Base-by-base conservation (phyloP, 2,329 filamentous ascomycete genomes). In the Aspergillus oerlinghausenensis region DNA sequence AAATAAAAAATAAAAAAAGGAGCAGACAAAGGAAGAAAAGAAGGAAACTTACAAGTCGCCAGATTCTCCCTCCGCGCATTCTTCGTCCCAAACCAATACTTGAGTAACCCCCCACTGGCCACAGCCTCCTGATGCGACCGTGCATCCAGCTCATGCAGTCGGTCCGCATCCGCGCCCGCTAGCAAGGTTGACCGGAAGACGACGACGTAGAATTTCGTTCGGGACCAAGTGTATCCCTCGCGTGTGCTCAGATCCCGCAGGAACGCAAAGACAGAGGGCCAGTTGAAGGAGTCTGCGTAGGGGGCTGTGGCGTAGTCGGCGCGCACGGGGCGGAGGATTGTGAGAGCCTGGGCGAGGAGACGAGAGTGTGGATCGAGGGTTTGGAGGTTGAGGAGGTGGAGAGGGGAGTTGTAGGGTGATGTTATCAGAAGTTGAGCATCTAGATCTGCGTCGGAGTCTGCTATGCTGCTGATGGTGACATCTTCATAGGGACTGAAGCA, bases 21-120 rank as follows among this genome's bases (percentile, higher is more conserved):
- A 62, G 21, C 26, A 45, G 47, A 43, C 8, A 50, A 54, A 49
- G 52, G 17, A 23, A 51, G 26, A 21, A 19, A 40, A 42, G 10
- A 43, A 3, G 38, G 42, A 29, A 28, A 75, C 79, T 69, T 69
- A 86, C 86, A 92, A 50, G 92, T 96, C 47, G 92, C 92, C 66
- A 97, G 74, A 75, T 96, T 96, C 67, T 84, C 80, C 60, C 88
- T 81, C 52, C 88, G 79, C 47, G 72, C 77, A 75, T 95, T 85
- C 21, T 88, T 87, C 35, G 77, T 80, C 2, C 91, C 90, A 72
- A 95, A 96, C 91, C 92, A 96, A 74, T 97, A 96, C 83, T 96
- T 96, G 68, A 96, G 75, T 68, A 97, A 83, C 0, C 91, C 91
- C 5, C 92, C 92, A 66, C 86, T 89, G 42, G 82, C 82, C 19